Base-by-base conservation (phyloP, 352 stramenopile species). In the Phytophthora pinifolia region DNA sequence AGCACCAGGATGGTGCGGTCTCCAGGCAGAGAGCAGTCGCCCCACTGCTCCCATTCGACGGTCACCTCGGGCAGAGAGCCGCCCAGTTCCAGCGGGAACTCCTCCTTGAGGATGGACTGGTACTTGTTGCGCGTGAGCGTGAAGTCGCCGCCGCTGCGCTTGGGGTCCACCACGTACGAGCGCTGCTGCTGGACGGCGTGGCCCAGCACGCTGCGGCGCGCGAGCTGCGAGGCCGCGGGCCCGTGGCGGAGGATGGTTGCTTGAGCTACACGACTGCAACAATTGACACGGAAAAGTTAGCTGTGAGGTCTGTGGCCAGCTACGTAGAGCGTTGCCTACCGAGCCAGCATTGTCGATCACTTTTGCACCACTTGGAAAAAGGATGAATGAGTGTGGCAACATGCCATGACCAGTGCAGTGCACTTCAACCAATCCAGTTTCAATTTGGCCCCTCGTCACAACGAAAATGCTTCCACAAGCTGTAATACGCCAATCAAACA, bases 31-130 rank as follows among this genome's bases (percentile, higher is more conserved):
- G 79, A 84, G 46, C 66, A 74, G 46, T 94, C 85, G 15, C 85
- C 83, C 83, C 83, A 93, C 46, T 91, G 78, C 54, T 93, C 83
- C 83, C 80, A 91, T 38, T 88, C 81, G 48, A 90, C 79, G 12
- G 44, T 47, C 22, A 90, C 36, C 41, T 93, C 77, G 0, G 79
- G 79, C 17, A 93, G 44, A 36, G 72, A 76, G 17, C 74, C 73
- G 4, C 80, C 80, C 9, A 69, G 66, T 25, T 78, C 72, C 1
- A 92, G 64, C 25, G 65, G 66, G 52, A 92, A 87, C 31, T 83
- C 73, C 29, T 74, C 67, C 27, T 87, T 70, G 2, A 92, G 47
- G 33, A 88, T 62, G 15, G 79, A 86, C 43, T 68, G 59, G 55
- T 92, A 88, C 54, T 89, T 92, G 58, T 92, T 92, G 58, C 79